Evolutionary conservation across 768 basidiomycete species (phyloP).

Genomic region (Omphalotus guepiniiformis): DNA sequence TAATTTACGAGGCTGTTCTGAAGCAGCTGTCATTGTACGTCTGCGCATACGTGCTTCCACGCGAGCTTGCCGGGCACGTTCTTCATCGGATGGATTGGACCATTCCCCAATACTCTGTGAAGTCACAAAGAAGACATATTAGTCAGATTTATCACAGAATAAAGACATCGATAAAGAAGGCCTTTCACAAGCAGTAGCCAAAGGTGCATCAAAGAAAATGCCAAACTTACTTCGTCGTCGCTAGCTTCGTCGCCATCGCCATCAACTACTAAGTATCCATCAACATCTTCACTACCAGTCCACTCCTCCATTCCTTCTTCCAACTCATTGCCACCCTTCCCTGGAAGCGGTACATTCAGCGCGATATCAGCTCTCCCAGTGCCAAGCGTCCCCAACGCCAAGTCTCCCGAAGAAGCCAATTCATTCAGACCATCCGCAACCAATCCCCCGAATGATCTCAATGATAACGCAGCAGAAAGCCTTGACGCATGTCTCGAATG

Average conservation of each 20-base stretch:
- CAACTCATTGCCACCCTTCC: slow-evolving; percentile 27
- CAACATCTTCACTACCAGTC: slow-evolving; percentile 79
- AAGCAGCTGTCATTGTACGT: slow-evolving; percentile 41
- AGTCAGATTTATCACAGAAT: slow-evolving; percentile 1
- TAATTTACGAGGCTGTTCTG: slow-evolving; percentile 64
- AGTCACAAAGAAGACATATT: slow-evolving; percentile 6
- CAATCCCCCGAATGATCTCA: slow-evolving; percentile 56
- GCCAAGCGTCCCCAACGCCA: slow-evolving; percentile 9
- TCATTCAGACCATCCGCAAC: slow-evolving; percentile 26
- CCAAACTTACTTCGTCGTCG: slow-evolving; percentile 61
- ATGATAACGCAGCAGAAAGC: slow-evolving; percentile 63
- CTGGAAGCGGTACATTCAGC: slow-evolving; percentile 16
- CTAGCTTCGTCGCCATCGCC: slow-evolving; percentile 37
- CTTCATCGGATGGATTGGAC: slow-evolving; percentile 91
- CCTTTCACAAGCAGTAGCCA: slow-evolving; percentile 5
- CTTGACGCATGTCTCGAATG: slow-evolving; percentile 71
- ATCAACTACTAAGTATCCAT: slow-evolving; percentile 23
- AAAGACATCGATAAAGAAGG: slow-evolving; percentile 8
- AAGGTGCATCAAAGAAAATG: not conserved
- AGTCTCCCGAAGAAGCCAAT: not conserved
- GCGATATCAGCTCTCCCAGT: slow-evolving; percentile 20
- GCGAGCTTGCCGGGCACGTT: slow-evolving; percentile 67
- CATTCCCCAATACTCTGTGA: slow-evolving; percentile 80
- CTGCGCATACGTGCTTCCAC: slow-evolving; percentile 59
- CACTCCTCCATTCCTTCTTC: slow-evolving; percentile 52